Evolutionary conservation across 352 stramenopile genomes (phyloP).

Genomic region (Globisporangium okanoganense): DNA sequence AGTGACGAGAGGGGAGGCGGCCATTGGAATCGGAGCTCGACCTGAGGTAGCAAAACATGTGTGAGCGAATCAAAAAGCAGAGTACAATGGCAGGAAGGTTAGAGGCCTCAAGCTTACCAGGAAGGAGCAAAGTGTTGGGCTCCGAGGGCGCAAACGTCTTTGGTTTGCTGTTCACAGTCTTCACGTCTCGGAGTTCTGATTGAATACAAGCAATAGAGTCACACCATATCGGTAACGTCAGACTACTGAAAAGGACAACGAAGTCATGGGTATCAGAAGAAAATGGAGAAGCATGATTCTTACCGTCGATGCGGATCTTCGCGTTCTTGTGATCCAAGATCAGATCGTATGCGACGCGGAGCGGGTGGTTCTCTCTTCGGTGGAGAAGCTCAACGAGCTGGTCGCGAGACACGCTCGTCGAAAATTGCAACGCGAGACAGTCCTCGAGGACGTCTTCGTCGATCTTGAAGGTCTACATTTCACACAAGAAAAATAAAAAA

Average conservation of each 20-base stretch:
- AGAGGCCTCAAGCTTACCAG: constrained; percentile 21
- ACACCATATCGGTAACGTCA: constrained; percentile 1
- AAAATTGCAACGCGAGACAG: constrained; percentile 53
- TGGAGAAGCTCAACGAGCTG: constrained; percentile 54
- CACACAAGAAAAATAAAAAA: background rate
- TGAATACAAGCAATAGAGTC: background rate
- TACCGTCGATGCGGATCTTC: constrained; percentile 89
- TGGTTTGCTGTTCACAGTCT: constrained; percentile 60
- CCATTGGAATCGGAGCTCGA: constrained; percentile 75
- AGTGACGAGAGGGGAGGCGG: constrained; percentile 69
- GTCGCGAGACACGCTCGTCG: constrained; percentile 42
- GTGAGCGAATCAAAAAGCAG: background rate
- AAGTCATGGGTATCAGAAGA: background rate
- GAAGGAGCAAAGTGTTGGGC: constrained; percentile 58
- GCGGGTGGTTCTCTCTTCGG: constrained; percentile 54
- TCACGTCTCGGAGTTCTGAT: constrained; percentile 72
- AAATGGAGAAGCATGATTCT: background rate
- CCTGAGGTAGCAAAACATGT: constrained; percentile 17
- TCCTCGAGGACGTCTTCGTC: constrained; percentile 69
- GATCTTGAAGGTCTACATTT: constrained; percentile 65
- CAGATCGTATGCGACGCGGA: constrained; percentile 96
- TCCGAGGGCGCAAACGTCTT: constrained; percentile 78
- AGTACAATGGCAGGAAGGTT: background rate
- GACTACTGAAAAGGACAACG: background rate
- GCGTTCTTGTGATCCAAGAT: constrained; percentile 98